Percentiles rank a stretch among this genome's conserved stretches.
These are phyloP conservation scores for Hyphochytrium catenoides DNA, from an alignment of 352 stramenopile species.

Conservation along the genomic window DNA sequence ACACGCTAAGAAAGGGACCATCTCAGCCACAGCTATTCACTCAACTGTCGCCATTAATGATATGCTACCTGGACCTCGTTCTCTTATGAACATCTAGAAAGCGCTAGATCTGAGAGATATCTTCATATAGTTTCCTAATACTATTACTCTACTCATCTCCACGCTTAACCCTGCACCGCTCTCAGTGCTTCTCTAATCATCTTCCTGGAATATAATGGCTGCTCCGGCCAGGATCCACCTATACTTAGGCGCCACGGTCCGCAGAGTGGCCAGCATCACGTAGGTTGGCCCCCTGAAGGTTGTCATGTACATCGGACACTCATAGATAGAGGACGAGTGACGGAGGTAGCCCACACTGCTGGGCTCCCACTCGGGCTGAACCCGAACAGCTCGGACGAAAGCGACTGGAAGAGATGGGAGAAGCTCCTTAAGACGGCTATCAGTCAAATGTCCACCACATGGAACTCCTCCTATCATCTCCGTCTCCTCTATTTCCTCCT, in stretches of 20 bases:
- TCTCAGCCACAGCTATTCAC: too few species aligned
- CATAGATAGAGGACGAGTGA: constrained; percentile 72
- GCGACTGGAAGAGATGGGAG: constrained; percentile 73
- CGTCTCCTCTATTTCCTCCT: constrained; percentile 66
- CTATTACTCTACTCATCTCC: not conserved
- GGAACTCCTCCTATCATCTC: constrained; percentile 55
- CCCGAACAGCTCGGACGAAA: constrained; percentile 86
- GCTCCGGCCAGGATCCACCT: constrained; percentile 86
- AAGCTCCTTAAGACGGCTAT: constrained; percentile 86
- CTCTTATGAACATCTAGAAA: not conserved
- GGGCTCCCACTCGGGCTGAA: constrained; percentile 74
- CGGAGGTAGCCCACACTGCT: constrained; percentile 83
- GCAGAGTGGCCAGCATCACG: constrained; percentile 83
- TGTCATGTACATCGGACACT: constrained; percentile 89
- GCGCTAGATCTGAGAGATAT: not conserved
- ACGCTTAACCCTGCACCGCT: not conserved
- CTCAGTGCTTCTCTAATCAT: constrained; percentile 42
- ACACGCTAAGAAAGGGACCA: too few species aligned
- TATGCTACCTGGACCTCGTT: too few species aligned
- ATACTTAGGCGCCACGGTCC: constrained; percentile 57
- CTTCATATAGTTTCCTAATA: not conserved
- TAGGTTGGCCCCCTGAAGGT: constrained; percentile 87
- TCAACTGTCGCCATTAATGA: too few species aligned
- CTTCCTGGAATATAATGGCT: constrained; percentile 79
- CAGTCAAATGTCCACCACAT: constrained; percentile 62